Percentiles rank a stretch among this genome's conserved stretches.
Conservation (phyloP, 352 stramenopile species). For the Phytophthora uliginosa region DNA sequence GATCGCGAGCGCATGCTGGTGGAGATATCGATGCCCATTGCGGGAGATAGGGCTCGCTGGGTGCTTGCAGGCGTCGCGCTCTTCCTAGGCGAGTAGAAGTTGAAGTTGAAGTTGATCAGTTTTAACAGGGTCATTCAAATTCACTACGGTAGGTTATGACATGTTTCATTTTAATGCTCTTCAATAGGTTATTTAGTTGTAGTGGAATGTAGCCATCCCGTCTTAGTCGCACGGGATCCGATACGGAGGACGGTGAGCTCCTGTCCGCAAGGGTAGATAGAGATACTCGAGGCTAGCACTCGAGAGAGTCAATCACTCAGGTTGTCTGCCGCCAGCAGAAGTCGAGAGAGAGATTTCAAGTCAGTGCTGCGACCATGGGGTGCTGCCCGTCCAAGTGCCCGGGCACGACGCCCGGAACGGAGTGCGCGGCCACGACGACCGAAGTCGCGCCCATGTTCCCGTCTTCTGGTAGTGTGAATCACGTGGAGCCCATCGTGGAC, state of each 20-base stretch:
- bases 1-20: constrained; percentile 83
- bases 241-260: constrained; percentile 9
- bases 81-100: constrained; percentile 78
- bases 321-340: background rate
- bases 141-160: no score
- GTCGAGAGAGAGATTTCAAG: background rate
- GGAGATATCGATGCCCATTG: constrained; percentile 85
- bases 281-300: background rate
- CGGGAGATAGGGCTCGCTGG: constrained; percentile 78
- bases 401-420: constrained; percentile 11
- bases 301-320: background rate
- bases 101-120: constrained; percentile 23
- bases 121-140: constrained; percentile 4
- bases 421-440: constrained; percentile 12
- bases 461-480: constrained; percentile 7
- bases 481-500: constrained; percentile 4
- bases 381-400: constrained; percentile 69
- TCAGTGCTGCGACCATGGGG: constrained; percentile 43
- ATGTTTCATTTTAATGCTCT: no score
- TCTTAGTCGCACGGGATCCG: constrained; percentile 12
- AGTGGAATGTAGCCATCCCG: constrained; percentile 6
- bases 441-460: constrained; percentile 14
- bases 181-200: no score
- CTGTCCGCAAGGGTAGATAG: background rate
- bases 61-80: constrained; percentile 86